phyloP scores from a whole-genome alignment of 345 rosid genomes.

The Reutealis trisperma region DNA sequence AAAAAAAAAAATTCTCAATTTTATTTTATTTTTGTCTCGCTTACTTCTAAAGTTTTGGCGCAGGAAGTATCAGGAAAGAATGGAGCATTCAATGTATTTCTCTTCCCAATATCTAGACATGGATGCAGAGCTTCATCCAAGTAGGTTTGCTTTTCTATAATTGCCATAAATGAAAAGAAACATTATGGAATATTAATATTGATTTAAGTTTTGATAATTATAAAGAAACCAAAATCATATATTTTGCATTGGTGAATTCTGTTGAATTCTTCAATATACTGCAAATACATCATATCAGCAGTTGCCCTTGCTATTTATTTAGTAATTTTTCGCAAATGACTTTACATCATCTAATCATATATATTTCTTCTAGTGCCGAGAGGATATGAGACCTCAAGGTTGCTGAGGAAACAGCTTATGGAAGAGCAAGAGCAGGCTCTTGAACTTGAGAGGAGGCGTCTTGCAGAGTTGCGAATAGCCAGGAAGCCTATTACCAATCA shows the following conservation, averaged over 20 bases:
- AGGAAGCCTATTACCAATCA: slow-evolving; percentile 35
- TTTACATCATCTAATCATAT: background rate
- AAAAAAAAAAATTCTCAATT: background rate
- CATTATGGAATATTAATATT: background rate
- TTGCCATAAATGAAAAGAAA: background rate
- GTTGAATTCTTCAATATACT: background rate
- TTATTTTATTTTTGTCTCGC: background rate
- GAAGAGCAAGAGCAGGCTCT: slow-evolving; percentile 48
- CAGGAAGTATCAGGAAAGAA: slow-evolving; percentile 55
- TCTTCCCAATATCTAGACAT: slow-evolving; percentile 37
- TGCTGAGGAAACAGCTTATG: slow-evolving; percentile 47
- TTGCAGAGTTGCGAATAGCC: slow-evolving; percentile 33
- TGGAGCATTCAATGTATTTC: slow-evolving; percentile 38
- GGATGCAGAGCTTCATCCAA: slow-evolving; percentile 53
- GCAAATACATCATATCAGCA: background rate
- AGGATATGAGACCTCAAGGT: slow-evolving; percentile 42
- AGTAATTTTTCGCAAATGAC: background rate
- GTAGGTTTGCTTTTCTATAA: slow-evolving; percentile 33
- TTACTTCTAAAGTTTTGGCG: background rate
- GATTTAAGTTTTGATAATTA: background rate
- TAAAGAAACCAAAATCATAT: background rate
- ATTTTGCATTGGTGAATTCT: background rate
- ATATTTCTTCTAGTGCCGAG: slow-evolving; percentile 42
- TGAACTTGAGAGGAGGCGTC: slow-evolving; percentile 46
- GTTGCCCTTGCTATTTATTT: background rate